Base-by-base conservation (phyloP, 768 basidiomycete species). In the Russula compacta region DNA sequence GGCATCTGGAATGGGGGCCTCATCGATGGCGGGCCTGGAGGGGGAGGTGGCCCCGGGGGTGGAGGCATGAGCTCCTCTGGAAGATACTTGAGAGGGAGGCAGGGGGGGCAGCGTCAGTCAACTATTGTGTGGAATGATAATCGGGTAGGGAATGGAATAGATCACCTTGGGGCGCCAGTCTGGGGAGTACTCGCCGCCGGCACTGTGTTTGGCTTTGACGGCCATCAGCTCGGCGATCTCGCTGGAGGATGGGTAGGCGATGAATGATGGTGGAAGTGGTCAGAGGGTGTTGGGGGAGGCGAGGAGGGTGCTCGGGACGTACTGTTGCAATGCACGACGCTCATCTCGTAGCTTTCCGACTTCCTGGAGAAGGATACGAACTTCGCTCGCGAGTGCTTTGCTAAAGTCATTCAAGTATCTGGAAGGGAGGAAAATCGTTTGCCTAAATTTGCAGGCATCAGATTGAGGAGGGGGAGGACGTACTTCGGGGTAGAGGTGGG, bases 191-290 rank as follows among this genome's bases (percentile, higher is more conserved):
- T 90, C 87, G 24, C 89, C 89, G 40, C 85, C 88, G 2, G 84
- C 79, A 19, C 88, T 85, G 70, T 89, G 86, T 71, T 92, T 92
- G 19, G 89, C 83, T 70, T 89, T 89, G 53, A 90, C 77, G 53
- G 82, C 80, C 87, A 92, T 87, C 61, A 92, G 77, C 70, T 89
- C 87, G 29, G 89, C 84, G 65, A 93, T 89, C 72, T 93, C 90
- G 64, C 90, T 92, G 68, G 53, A 40, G 50, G 42, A 6, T 36
- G 43, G 21, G 43, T 39, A 44, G 36, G 50, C 17, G 17, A 46
- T 33, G 39, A 29, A 17, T 19, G 53, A 43, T 40, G 29, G 36
- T 36, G 56, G 48, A 12, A 42, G 14, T 46, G 24, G 24, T 52
- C 24, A 36, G 40, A 55, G 29, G n/a, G 44, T 33, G 12, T 39